Conservation (phyloP, 495 filamentous ascomycete species). For the Penicillium samsonianum region DNA sequence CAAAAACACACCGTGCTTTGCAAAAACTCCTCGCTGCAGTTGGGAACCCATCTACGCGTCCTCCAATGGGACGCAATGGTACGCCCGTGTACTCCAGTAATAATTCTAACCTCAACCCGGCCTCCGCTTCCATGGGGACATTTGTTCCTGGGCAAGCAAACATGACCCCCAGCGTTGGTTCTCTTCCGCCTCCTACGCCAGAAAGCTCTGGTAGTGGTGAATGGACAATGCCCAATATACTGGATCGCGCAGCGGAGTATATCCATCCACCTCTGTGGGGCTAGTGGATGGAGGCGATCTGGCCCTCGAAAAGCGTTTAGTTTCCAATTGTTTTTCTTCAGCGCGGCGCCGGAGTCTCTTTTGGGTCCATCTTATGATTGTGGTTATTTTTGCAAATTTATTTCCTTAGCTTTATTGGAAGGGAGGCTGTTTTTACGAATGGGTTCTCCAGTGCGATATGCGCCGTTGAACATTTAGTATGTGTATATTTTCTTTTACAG, state of each 20-base stretch:
- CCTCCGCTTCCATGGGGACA: conserved; percentile 10
- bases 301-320: conserved; percentile 1
- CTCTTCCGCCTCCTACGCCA: conserved; percentile 48
- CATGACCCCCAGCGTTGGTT: conserved; percentile 42
- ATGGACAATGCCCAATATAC: conserved; percentile 48
- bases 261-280: conserved; percentile 52
- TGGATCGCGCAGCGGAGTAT: conserved; percentile 50
- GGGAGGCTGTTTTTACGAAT: not conserved
- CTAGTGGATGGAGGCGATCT: conserved; percentile 13
- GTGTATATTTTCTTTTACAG: not conserved
- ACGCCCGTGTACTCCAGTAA: conserved; percentile 9
- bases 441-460: not conserved
- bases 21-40: conserved; percentile 49
- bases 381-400: not conserved
- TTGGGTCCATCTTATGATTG: conserved; percentile 12
- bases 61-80: conserved; percentile 9
- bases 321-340: conserved; percentile 6
- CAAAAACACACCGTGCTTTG: conserved; percentile 48
- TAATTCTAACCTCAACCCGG: conserved; percentile 19
- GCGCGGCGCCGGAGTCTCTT: conserved; percentile 19
- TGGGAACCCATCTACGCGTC: conserved; percentile 25
- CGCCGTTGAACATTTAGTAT: not conserved
- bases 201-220: conserved; percentile 52
- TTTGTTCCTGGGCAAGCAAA: conserved; percentile 26
- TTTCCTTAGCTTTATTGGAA: not conserved